Evolutionary conservation across 768 basidiomycete species (phyloP), one percentile per base, ranked within the genome.

Genomic region (Leccinum boreale): DNA sequence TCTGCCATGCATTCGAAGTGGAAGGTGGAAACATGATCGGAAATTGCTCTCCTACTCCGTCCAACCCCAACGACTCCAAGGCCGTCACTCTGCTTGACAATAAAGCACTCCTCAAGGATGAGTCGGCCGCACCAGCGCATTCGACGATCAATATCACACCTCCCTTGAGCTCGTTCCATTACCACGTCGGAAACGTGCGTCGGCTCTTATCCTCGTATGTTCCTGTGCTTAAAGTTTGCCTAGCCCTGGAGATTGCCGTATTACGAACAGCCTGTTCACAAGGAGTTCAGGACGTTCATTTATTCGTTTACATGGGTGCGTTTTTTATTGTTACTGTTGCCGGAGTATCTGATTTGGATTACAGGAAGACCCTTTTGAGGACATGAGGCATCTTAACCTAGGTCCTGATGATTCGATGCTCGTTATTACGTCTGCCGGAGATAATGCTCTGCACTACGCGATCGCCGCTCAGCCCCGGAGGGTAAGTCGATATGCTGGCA

Each of bases 401-500:
- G 78, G 80, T 19, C 70, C 73, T 35, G 78, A 85, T 12, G 89
- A 92, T 71, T 79, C 83, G 1, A 79, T 91, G 67, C 77, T 91
- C 12, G 83, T 85, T 17, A 90, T 92, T 64, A 90, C 89, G 1
- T 85, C 83, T 52, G 90, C 87, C 3, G 89, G 89, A 0, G 89
- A 90, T 70, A 92, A 92, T 67, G 86, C 87, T 3, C 74, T 92
- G 35, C 88, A 90, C 67, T 92, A 92, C 61, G 88, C 87, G 8
- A 84, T 87, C 56, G 79, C 78, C n/a, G 84, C 82, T 2, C 69
- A 77, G 29, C 86, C 86, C 3, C 76, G 81, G 55, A 75, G 81
- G 49, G 81, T 82, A 58, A 50, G 77, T 64, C 28, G 47, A 51
- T 33, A 45, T 52, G 6, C 26, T 42, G 2, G 7, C 26, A 8